Conservation (phyloP, 352 stramenopile genomes). For the Elongisporangium senticosum region DNA sequence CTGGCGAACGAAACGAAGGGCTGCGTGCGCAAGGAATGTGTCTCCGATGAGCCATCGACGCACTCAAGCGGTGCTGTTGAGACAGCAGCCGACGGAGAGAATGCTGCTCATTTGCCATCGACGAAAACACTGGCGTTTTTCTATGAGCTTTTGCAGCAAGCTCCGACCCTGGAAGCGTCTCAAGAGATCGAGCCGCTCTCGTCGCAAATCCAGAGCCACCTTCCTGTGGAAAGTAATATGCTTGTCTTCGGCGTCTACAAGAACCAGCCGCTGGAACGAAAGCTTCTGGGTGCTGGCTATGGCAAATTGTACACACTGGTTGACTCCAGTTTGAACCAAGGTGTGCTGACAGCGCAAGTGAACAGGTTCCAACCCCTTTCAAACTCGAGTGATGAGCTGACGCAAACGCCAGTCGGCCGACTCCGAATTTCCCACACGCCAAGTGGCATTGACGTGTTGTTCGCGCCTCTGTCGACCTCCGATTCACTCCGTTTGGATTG, state of each 20-base stretch:
- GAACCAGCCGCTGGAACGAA: neutral
- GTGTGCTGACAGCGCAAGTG: conserved; percentile 3
- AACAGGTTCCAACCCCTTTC: neutral
- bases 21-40: conserved; percentile 35
- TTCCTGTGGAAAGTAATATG: neutral
- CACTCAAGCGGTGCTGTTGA: neutral
- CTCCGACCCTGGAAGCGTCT: neutral
- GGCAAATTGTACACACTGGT: neutral
- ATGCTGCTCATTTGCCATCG: neutral
- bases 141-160: neutral
- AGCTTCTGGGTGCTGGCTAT: neutral
- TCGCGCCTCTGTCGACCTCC: neutral
- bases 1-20: conserved; percentile 41
- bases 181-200: neutral
- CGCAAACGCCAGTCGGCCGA: neutral
- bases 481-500: conserved; percentile 17
- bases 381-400: neutral
- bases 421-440: neutral
- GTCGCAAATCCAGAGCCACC: neutral
- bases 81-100: neutral
- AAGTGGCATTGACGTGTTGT: neutral
- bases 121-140: neutral
- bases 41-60: neutral
- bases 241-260: neutral
- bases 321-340: neutral